Conservation (phyloP, 768 basidiomycete genomes). For the Leccinum variicolor region DNA sequence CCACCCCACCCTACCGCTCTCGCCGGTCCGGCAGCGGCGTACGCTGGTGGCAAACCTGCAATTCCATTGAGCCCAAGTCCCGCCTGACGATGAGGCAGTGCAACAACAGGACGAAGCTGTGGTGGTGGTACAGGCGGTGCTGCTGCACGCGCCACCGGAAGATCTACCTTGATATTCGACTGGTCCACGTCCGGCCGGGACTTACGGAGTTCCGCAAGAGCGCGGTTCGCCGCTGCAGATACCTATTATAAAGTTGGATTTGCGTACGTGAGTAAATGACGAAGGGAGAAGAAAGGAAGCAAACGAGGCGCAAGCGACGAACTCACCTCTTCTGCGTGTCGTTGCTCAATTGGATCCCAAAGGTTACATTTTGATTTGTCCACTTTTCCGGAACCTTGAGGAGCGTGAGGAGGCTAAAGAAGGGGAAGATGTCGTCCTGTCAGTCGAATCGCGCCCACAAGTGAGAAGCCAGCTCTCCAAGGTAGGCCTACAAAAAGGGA, state of each 20-base stretch:
- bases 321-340: conserved; percentile 64
- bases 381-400: conserved; percentile 4
- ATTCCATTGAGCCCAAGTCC: not conserved
- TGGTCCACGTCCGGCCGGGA: conserved; percentile 63
- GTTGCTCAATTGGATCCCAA: conserved; percentile 65
- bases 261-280: conserved; percentile 14
- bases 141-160: conserved; percentile 35
- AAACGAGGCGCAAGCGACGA: not conserved
- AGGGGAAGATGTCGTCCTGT: not conserved
- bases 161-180: conserved; percentile 59
- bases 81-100: not conserved
- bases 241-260: conserved; percentile 42
- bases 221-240: conserved; percentile 60
- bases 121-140: not conserved
- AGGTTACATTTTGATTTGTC: conserved; percentile 54
- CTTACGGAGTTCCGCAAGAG: conserved; percentile 57
- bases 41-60: not conserved
- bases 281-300: not conserved
- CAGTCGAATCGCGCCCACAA: not conserved
- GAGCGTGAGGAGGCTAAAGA: conserved; percentile 20
- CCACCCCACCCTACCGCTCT: not conserved
- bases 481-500: not conserved
- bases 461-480: not conserved
- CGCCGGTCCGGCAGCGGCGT: not conserved
- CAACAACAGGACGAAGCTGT: not conserved